A percentile compares a stretch with the other conserved stretches of the same genome.
Evolutionary conservation across 805 yeast genomes (phyloP).

Genomic region (Brettanomyces bruxellensis): DNA sequence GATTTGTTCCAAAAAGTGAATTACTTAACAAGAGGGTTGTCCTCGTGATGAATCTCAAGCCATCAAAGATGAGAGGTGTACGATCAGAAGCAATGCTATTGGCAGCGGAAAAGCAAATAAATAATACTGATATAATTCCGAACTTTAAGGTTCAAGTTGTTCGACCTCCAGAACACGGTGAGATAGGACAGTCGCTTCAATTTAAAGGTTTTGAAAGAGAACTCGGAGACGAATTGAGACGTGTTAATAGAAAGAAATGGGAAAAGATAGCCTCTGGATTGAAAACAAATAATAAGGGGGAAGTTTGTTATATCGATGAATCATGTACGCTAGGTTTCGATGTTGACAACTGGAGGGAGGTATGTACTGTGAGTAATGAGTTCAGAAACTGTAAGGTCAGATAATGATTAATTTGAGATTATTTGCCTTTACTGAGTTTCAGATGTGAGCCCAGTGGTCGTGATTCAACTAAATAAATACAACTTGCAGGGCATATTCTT

Average conservation of each 20-base stretch:
- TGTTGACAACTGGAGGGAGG: neutral
- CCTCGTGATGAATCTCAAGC: slow-evolving; percentile 48
- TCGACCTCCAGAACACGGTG: slow-evolving; percentile 30
- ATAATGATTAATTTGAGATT: neutral
- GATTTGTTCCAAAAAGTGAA: slow-evolving; percentile 29
- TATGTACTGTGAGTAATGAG: slow-evolving; percentile 2
- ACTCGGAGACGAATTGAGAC: slow-evolving; percentile 9
- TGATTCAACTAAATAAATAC: no score
- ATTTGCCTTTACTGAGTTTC: no score
- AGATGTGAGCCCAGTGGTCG: no score
- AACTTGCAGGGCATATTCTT: no score
- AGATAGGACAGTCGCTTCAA: slow-evolving; percentile 30
- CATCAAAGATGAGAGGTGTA: slow-evolving; percentile 55
- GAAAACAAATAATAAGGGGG: slow-evolving; percentile 23
- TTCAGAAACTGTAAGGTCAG: slow-evolving; percentile 5
- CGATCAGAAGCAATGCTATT: slow-evolving; percentile 56
- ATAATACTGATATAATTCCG: slow-evolving; percentile 6
- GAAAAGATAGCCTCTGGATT: slow-evolving; percentile 22
- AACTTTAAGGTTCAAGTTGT: slow-evolving; percentile 27
- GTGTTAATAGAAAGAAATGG: slow-evolving; percentile 29
- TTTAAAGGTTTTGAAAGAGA: slow-evolving; percentile 25
- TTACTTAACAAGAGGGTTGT: slow-evolving; percentile 37
- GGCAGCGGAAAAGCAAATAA: slow-evolving; percentile 33
- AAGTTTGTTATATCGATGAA: slow-evolving; percentile 20
- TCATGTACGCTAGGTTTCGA: slow-evolving; percentile 4